Base-by-base conservation (phyloP, 1,139 yeast genomes). In the Blastobotrys serpentis region DNA sequence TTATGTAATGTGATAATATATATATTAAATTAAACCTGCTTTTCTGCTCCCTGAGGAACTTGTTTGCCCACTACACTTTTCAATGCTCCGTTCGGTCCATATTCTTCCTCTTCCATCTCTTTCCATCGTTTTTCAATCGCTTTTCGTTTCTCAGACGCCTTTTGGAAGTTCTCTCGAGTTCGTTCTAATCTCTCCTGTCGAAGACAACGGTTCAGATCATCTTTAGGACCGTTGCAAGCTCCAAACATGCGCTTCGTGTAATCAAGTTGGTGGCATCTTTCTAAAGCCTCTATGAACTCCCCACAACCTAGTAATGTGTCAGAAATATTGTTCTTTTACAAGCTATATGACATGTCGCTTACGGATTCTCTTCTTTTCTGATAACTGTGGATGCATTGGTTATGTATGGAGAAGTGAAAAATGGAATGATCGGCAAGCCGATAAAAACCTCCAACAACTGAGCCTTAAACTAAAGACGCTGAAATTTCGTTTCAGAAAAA, bases 221-320 rank as follows among this genome's bases (percentile, higher is more conserved):
- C 87, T 63, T 89, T 89, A 60, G 85, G 84, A 53, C 82, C 82
- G 67, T 88, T 88, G 69, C 98, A 92, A 56, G 79, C 73, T 33
- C 98, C 98, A 57, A 87, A 72, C n/a, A 87, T 82, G 63, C 86
- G 81, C 59, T 79, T 77, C 55, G 86, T 60, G 57, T 83, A 85
- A 51, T 83, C 86, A 53, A 77, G 78, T 52, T 81, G 75, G 62
- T 90, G 97, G 65, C 98, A 92, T 63, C 86, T 84, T 63, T 90
- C 96, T 11, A 92, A 76, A 0, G 96, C 96, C 56, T 84, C 84
- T 70, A 92, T 88, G 47, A 89, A 76, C 54, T 83, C 85, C 45
- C 79, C 82, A 66, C 98, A 92, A 30, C 85, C 84, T 74, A 41
- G 7, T 6, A 17, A 11, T 19, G 3, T 1, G 33, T 49, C 43